phyloP scores from a whole-genome alignment of 177 flowering plant species.

The Viscum album region DNA sequence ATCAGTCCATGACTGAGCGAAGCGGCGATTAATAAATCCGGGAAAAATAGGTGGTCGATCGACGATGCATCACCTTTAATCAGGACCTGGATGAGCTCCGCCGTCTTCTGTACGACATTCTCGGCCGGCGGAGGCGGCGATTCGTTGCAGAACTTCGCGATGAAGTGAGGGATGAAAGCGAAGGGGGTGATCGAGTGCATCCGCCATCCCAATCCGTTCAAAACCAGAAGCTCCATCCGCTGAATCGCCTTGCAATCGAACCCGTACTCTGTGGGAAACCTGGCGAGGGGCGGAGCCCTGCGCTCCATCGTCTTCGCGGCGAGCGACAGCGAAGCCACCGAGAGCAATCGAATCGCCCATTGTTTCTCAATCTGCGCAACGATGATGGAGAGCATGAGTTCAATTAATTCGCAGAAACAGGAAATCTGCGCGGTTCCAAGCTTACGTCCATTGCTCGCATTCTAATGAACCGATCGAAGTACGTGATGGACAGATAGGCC shows the following conservation, averaged over 20 bases:
- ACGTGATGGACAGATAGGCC: constrained; percentile 45
- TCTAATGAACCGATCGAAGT: constrained; percentile 54
- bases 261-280: constrained; percentile 19
- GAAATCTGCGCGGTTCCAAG: background rate
- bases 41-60: background rate
- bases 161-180: constrained; percentile 22
- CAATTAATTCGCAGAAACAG: background rate
- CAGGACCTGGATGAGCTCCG: constrained; percentile 16
- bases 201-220: constrained; percentile 36
- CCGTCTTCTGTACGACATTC: background rate
- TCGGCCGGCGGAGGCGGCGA: constrained; percentile 7
- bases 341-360: constrained; percentile 31
- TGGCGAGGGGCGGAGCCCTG: constrained; percentile 20
- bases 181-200: constrained; percentile 33
- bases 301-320: constrained; percentile 44
- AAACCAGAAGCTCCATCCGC: constrained; percentile 39
- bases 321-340: constrained; percentile 36
- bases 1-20: background rate
- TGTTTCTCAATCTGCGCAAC: constrained; percentile 20
- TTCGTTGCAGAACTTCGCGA: constrained; percentile 16
- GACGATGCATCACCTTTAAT: constrained; percentile 20
- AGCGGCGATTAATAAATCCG: background rate
- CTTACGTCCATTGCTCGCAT: constrained; percentile 40
- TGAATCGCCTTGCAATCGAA: constrained; percentile 25
- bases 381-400: background rate